Evolutionary conservation across 2,329 filamentous ascomycete species (phyloP).

Genomic region (Fusarium agapanthi): DNA sequence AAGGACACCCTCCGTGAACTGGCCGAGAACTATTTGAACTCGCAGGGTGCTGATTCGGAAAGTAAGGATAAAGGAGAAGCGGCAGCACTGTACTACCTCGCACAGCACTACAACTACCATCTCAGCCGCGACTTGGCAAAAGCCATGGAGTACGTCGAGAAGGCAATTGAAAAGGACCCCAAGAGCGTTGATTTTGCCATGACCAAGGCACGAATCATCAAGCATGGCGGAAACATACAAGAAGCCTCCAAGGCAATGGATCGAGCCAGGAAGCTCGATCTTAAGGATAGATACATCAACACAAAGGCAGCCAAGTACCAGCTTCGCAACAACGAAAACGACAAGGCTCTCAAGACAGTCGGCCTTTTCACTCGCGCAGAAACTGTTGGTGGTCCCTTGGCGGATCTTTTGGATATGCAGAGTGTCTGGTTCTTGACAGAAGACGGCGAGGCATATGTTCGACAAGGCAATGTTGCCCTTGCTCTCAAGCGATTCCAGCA

Average conservation of each 20-base stretch:
- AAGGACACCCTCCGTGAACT: conserved; percentile 78
- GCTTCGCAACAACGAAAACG: conserved; percentile 89
- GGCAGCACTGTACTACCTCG: conserved; percentile 89
- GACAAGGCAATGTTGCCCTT: conserved; percentile 82
- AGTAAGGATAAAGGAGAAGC: conserved; percentile 71
- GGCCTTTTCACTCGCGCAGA: conserved; percentile 95
- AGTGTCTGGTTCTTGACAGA: conserved; percentile 97
- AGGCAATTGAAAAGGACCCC: conserved; percentile 80
- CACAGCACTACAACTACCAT: conserved; percentile 96
- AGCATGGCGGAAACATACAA: conserved; percentile 82
- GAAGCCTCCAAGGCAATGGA: conserved; percentile 92
- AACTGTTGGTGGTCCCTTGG: conserved; percentile 84
- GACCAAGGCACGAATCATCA: conserved; percentile 94
- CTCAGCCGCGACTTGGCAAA: conserved; percentile 84
- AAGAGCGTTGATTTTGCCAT: conserved; percentile 91
- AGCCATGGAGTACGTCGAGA: conserved; percentile 83
- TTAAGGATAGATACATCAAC: conserved; percentile 96
- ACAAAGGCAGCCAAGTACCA: conserved; percentile 98
- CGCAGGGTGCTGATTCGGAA: conserved; percentile 59
- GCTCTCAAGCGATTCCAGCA: conserved; percentile 92
- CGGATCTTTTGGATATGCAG: conserved; percentile 97
- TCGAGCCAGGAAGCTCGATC: conserved; percentile 82
- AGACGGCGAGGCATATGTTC: conserved; percentile 88
- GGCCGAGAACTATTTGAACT: conserved; percentile 79
- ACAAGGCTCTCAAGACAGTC: conserved; percentile 86